Conservation (phyloP, 129 eudicot genomes). For the Chrysanthemum seticuspe region DNA sequence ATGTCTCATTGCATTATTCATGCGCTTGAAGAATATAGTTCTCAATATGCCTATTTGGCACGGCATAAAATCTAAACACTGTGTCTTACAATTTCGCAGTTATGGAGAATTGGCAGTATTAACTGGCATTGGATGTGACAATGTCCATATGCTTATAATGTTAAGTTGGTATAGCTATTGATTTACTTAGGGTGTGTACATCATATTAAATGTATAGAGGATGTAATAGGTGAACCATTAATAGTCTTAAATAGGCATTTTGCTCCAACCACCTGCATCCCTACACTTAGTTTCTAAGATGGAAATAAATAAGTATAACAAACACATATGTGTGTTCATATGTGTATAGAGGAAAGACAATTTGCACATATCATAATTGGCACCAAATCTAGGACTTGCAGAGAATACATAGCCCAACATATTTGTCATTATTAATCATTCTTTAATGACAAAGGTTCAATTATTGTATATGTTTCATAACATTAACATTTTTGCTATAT, state of each 20-base stretch:
- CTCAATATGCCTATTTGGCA: too few relatives aligned
- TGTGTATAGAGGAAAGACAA: background rate
- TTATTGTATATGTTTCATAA: conserved; percentile 11
- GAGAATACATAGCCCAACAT: conserved; percentile 8
- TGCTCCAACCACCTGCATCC: conserved; percentile 39
- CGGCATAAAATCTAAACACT: background rate
- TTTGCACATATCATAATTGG: conserved; percentile 22
- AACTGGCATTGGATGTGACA: conserved; percentile 22
- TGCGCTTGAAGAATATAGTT: too few relatives aligned
- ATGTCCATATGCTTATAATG: background rate
- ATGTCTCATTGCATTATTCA: too few relatives aligned
- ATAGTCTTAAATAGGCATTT: conserved; percentile 39
- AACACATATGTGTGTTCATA: background rate
- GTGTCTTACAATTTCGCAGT: background rate
- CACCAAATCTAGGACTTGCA: conserved; percentile 19
- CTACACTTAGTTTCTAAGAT: conserved; percentile 30
- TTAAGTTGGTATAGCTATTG: background rate
- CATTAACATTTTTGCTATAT: background rate
- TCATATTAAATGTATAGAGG: conserved; percentile 34
- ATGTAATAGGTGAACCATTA: conserved; percentile 29
- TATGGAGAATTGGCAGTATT: conserved; percentile 13
- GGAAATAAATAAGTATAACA: conserved; percentile 13
- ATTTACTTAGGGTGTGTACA: conserved; percentile 7
- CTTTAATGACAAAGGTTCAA: conserved; percentile 39
- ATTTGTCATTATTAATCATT: conserved; percentile 27